Evolutionary conservation across 2,329 filamentous ascomycete genomes (phyloP).

Genomic region (Penicillium sp.): DNA sequence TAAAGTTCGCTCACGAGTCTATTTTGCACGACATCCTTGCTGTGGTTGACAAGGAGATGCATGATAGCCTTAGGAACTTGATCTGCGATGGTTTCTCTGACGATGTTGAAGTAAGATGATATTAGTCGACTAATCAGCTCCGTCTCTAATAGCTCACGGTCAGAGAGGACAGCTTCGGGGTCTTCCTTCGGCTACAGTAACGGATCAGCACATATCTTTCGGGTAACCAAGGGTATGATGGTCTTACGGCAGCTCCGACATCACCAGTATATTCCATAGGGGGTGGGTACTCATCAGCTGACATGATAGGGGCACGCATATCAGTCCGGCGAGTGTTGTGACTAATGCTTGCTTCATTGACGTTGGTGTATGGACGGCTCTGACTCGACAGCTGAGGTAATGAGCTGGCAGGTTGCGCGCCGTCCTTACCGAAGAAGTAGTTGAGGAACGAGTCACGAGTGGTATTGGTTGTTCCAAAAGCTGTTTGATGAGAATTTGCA

Average conservation of each 20-base stretch:
- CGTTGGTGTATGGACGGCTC: too few species aligned
- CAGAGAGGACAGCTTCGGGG: constrained; percentile 78
- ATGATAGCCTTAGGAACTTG: constrained; percentile 98
- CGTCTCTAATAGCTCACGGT: constrained; percentile 92
- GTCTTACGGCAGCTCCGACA: too few species aligned
- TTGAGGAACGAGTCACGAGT: constrained; percentile 88
- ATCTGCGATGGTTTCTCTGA: constrained; percentile 95
- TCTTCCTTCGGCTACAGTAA: constrained; percentile 31
- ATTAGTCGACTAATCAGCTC: constrained; percentile 94
- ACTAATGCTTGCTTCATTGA: constrained; percentile 65
- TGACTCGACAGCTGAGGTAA: too few species aligned
- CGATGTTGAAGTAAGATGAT: constrained; percentile 98
- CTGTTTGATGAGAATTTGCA: constrained; percentile 52
- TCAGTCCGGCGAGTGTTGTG: constrained; percentile 68
- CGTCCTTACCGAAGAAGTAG: constrained; percentile 97
- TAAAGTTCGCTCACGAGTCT: constrained; percentile 91
- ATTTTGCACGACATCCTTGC: constrained; percentile 96
- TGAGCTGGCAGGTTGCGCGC: too few species aligned
- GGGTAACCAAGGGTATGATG: too few species aligned
- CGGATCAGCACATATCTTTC: too few species aligned
- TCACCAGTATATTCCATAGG: constrained; percentile 39
- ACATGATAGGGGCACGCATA: constrained; percentile 35
- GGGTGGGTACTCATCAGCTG: constrained; percentile 36
- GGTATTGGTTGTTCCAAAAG: constrained; percentile 53
- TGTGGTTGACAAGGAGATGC: constrained; percentile 96